These are phyloP conservation scores for Abortiporus biennis DNA, from an alignment of 1,284 basidiomycete genomes.

Conservation along the genomic window DNA sequence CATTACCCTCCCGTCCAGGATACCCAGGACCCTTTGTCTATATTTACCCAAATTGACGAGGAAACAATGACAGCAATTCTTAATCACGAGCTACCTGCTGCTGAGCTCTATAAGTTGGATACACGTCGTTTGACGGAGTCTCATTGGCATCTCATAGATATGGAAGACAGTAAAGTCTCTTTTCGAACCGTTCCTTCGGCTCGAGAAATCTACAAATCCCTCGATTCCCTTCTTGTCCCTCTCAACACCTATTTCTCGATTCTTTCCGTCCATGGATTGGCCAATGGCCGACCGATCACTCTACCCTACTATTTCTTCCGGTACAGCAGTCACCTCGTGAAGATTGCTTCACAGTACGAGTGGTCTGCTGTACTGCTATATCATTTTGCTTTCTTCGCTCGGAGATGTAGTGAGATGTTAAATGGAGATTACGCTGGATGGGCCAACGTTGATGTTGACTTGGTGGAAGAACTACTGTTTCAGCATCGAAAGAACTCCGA, in stretches of 20 bases:
- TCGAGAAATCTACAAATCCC: constrained; percentile 23
- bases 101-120: constrained; percentile 29
- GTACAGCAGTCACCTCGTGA: constrained; percentile 26
- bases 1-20: constrained; percentile 18
- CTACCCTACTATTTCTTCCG: constrained; percentile 25
- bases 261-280: constrained; percentile 23
- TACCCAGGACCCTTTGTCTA: constrained; percentile 15
- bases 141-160: constrained; percentile 24
- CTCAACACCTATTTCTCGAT: constrained; percentile 29
- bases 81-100: constrained; percentile 22
- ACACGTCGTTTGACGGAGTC: constrained; percentile 25
- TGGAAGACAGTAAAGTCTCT: constrained; percentile 22
- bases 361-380: constrained; percentile 28
- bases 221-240: constrained; percentile 28
- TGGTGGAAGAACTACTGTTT: constrained; percentile 27
- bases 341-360: constrained; percentile 25
- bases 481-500: constrained; percentile 18
- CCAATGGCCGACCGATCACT: constrained; percentile 20
- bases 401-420: constrained; percentile 27
- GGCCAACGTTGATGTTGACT: constrained; percentile 25
- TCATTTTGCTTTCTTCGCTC: constrained; percentile 27
- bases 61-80: constrained; percentile 25
- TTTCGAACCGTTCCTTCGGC: constrained; percentile 20
- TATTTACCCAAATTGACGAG: constrained; percentile 28
- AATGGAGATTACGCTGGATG: constrained; percentile 24